Conservation (phyloP, 306 rosid genomes). For the Comarum palustre region DNA sequence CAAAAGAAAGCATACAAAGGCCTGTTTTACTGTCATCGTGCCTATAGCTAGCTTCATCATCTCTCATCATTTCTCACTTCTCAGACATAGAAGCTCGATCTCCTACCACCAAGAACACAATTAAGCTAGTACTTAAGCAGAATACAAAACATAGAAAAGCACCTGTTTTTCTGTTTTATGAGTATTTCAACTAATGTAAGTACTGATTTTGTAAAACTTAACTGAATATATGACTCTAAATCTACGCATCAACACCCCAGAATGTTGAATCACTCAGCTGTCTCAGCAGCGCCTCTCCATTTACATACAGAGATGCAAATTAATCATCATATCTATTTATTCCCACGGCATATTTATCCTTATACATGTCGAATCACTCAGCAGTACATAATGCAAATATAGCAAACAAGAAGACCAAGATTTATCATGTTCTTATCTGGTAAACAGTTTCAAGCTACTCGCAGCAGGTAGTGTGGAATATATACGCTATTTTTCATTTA, state of each 20-base stretch:
- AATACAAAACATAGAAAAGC: too few relatives aligned
- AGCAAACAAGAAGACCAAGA: background rate
- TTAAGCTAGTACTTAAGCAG: too few relatives aligned
- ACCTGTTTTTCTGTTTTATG: too few relatives aligned
- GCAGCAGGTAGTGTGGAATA: background rate
- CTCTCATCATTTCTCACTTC: background rate
- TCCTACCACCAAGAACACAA: background rate
- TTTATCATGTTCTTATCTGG: background rate
- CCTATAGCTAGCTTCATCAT: constrained; percentile 4
- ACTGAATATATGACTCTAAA: too few relatives aligned
- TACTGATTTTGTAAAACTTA: too few relatives aligned
- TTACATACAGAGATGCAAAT: background rate
- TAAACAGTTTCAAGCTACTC: background rate
- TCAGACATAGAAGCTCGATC: background rate
- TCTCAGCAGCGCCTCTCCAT: background rate
- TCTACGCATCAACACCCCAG: background rate
- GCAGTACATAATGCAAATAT: background rate
- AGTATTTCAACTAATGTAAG: too few relatives aligned
- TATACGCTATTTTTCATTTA: background rate
- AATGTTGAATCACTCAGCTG: background rate
- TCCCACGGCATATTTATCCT: background rate
- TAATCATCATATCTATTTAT: background rate
- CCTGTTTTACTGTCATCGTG: constrained; percentile 15
- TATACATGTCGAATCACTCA: background rate
- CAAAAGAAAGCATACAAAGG: constrained; percentile 11